Evolutionary conservation across 805 yeast genomes (phyloP), one percentile per base, ranked within the genome.

Genomic region (Phaffomyces antillensis): DNA sequence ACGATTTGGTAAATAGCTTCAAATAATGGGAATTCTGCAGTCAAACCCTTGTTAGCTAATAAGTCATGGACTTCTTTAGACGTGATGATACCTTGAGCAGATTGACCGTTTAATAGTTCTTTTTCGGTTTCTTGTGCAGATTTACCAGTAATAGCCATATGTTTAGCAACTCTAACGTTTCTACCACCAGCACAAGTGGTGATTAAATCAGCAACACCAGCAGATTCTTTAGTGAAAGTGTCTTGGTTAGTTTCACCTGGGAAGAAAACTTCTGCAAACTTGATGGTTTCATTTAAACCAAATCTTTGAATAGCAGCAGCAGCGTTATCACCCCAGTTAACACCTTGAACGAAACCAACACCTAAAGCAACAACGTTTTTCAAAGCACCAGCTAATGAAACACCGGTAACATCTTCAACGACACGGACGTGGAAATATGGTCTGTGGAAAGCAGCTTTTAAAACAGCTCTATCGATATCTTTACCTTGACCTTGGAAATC

Each of bases 241-340:
- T 75, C 79, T 40, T 52, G 55, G 42, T 48, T 45, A 20, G 61
- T 55, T 50, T 57, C 55, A 44, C 61, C 61, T 36, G 83, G 90
- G 81, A 79, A 93, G 70, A 86, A 90, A 56, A 73, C 74, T 59
- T 79, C 73, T 36, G 96, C 93, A 66, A 93, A 93, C 62, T 77
- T 77, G 64, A 90, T 85, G 61, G 86, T 87, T 71, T 93, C 99
- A 59, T 83, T 76, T 53, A 93, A 70, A 40, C 99, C 99, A 54
- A 91, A 84, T 71, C 99, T 79, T 90, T 91, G 95, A 58, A 93
- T 82, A 37, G 98, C 99, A 45, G 98, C 84, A 68, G 91, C 89
- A 52, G 99, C 98, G 65, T 93, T 93, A 68, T 89, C 96, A 66
- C 99, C 99, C 99, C 99, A 93, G 52, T 95, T 96, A 52, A 86